phyloP scores from a whole-genome alignment of 2,329 filamentous ascomycete genomes.

The Lachnellula occidentalis region DNA sequence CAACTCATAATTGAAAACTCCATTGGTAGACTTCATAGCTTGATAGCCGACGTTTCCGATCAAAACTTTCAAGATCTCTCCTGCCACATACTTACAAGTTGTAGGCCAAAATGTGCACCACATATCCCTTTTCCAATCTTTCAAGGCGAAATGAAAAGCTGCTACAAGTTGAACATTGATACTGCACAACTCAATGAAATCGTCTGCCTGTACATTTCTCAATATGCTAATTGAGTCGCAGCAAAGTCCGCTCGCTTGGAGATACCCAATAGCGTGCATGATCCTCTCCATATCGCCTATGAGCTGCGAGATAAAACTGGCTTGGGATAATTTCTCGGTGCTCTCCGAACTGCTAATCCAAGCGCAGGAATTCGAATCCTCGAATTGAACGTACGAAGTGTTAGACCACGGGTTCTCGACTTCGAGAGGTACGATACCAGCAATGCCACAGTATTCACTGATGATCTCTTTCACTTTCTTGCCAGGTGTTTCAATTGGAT shows the following conservation, averaged over 20 bases:
- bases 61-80: not conserved
- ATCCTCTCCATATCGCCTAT: not conserved
- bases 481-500: not conserved
- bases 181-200: conserved; percentile 1
- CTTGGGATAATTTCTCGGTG: not conserved
- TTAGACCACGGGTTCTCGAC: not conserved
- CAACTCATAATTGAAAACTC: not conserved
- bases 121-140: not conserved
- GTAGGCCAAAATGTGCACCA: not conserved
- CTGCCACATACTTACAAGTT: not conserved
- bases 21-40: accelerated
- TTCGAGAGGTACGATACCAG: not conserved
- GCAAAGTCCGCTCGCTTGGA: conserved; percentile 4
- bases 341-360: not conserved
- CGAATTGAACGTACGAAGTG: not conserved
- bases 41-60: too few species aligned
- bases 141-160: not conserved
- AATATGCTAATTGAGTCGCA: conserved; percentile 6
- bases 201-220: not conserved
- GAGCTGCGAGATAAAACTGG: not conserved
- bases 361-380: not conserved
- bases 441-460: conserved; percentile 3
- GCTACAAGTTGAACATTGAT: not conserved
- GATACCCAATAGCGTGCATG: not conserved
- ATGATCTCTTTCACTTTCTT: not conserved